Evolutionary conservation across 805 yeast genomes (phyloP), one percentile per base, ranked within the genome.

Genomic region (Saccharomycopsis fodiens): DNA sequence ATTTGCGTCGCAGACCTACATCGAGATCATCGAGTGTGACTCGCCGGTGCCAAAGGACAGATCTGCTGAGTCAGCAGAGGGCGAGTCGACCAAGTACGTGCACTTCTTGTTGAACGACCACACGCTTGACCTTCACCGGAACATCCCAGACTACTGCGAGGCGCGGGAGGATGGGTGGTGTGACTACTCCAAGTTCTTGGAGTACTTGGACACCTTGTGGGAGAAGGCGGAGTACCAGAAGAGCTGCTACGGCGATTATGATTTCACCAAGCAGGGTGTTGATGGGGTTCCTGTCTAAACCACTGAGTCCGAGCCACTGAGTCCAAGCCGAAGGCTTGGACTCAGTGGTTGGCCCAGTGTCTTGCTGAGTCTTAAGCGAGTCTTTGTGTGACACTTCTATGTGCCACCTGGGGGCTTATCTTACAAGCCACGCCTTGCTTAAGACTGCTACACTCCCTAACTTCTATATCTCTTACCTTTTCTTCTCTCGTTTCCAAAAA

Each of bases 101-200:
- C 56, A 53, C 34, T 45, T 50, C 37, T 42, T 47, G 15, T 50
- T 53, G 38, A 53, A 53, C 32, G 56, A 52, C 35, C 45, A 48
- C 32, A 47, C 56, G 8, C 25, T 52, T 15, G 44, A 50, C 10
- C 48, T 53, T 34, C 42, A 47, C 22, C 21, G 39, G 31, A 50
- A 50, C 27, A 21, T 50, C 23, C 53, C 55, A 42, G 51, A 45
- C 22, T 48, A 37, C 38, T 53, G 56, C 46, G 54, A 47, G 23
- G 45, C 41, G 17, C 47, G 56, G 46, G 48, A 34, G 36, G 56
- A 53, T 34, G 56, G 56, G 8, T 53, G 56, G 56, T 53, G 56
- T 39, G 48, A 47, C 22, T 45, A 51, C 34, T 36, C 38, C 39
- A 46, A 45, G 17, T 53, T 53, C 35, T 31, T 48, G n/a, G 48